These are phyloP conservation scores for Cudoniella acicularis DNA, from an alignment of 495 filamentous ascomycete species.

Conservation along the genomic window DNA sequence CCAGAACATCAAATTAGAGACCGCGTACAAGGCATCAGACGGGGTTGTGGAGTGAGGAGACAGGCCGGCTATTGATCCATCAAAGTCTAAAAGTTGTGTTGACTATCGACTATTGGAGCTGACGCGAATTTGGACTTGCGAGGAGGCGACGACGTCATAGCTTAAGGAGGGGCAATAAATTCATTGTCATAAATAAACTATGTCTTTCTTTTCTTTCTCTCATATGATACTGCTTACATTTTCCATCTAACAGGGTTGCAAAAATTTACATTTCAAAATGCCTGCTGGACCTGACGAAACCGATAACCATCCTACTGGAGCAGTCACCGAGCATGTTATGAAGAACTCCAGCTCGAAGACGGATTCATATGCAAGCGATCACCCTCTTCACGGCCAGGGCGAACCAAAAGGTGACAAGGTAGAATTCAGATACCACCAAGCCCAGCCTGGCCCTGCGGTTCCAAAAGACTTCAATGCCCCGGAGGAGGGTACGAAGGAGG, in stretches of 20 bases:
- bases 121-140: too few relatives aligned
- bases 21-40: not conserved
- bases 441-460: conserved; percentile 47
- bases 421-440: conserved; percentile 40
- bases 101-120: not conserved
- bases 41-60: too few relatives aligned
- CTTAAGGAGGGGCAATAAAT: conserved; percentile 11
- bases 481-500: conserved; percentile 61
- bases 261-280: conserved; percentile 18
- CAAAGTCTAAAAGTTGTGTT: not conserved
- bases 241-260: too few relatives aligned
- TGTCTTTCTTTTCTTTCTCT: not conserved
- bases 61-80: not conserved
- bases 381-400: conserved; percentile 22
- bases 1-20: not conserved
- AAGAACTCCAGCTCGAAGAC: conserved; percentile 29
- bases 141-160: conserved; percentile 14
- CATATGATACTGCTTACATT: not conserved
- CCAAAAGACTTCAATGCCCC: conserved; percentile 40
- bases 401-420: conserved; percentile 31
- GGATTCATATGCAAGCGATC: conserved; percentile 24
- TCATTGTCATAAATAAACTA: conserved; percentile 5
- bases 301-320: conserved; percentile 17
- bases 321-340: conserved; percentile 28
- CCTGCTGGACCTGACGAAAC: conserved; percentile 27